Conservation (phyloP, 2,329 filamentous ascomycete genomes). For the Chaetomiaceae sp. region DNA sequence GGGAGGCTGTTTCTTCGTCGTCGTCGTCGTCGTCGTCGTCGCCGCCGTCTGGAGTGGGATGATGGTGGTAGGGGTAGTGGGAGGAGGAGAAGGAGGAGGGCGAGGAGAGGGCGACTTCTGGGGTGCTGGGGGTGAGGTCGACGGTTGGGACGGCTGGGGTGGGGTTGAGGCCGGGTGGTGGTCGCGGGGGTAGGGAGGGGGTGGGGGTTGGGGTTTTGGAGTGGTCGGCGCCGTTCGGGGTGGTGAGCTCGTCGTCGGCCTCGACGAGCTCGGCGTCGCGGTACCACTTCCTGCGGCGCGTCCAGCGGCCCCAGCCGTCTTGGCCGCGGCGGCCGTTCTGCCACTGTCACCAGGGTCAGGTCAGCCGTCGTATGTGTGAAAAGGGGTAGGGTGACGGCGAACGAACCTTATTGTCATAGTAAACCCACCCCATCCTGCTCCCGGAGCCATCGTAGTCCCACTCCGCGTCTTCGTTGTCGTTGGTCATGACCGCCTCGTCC, state of each 20-base stretch:
- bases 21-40: not conserved
- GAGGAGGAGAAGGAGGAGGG: not conserved
- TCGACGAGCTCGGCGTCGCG: slow-evolving; percentile 94
- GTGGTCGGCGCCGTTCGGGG: slow-evolving; percentile 33
- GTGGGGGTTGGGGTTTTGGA: not conserved
- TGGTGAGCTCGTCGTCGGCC: slow-evolving; percentile 35
- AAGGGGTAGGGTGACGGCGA: not conserved
- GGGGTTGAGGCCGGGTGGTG: slow-evolving; percentile 4
- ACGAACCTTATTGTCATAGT: slow-evolving; percentile 89
- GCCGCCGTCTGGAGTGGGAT: not conserved
- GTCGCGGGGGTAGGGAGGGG: not conserved
- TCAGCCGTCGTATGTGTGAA: not conserved
- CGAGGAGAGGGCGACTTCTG: not conserved
- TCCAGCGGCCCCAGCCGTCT: slow-evolving; percentile 94
- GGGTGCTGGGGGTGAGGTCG: slow-evolving; percentile 9
- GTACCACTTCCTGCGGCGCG: slow-evolving; percentile 89
- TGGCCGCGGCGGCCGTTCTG: slow-evolving; percentile 74
- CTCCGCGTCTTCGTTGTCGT: slow-evolving; percentile 33
- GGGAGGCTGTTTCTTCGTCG: slow-evolving; percentile 37
- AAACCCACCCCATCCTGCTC: slow-evolving; percentile 80
- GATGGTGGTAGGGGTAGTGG: not conserved
- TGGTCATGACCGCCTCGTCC: slow-evolving; percentile 38
- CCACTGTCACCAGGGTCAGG: slow-evolving; percentile 55
- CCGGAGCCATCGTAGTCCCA: slow-evolving; percentile 53
- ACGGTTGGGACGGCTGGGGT: slow-evolving; percentile 8